These are phyloP conservation scores for Filobasidium wieringae DNA, from an alignment of 768 basidiomycete genomes.

Conservation along the genomic window DNA sequence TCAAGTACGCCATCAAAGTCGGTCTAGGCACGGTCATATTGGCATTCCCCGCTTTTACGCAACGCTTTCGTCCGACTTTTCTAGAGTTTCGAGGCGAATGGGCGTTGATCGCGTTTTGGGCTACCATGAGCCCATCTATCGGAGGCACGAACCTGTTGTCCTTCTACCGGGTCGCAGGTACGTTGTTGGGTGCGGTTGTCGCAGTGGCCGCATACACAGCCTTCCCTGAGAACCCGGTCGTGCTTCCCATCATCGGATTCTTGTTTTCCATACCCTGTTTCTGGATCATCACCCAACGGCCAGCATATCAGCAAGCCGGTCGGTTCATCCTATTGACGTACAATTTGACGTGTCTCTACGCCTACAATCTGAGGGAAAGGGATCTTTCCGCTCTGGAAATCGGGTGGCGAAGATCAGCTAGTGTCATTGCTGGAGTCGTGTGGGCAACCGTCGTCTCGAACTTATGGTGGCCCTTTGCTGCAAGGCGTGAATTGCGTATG, in stretches of 20 bases:
- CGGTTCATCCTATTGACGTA: constrained; percentile 30
- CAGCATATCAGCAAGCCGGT: constrained; percentile 25
- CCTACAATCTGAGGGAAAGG: constrained; percentile 61
- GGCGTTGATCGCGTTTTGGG: constrained; percentile 77
- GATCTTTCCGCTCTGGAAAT: constrained; percentile 56
- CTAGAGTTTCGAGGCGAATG: constrained; percentile 80
- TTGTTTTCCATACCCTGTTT: constrained; percentile 74
- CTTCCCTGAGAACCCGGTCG: constrained; percentile 61
- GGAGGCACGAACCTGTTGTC: constrained; percentile 68
- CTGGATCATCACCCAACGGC: constrained; percentile 57
- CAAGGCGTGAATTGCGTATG: constrained; percentile 70
- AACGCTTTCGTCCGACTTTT: constrained; percentile 62
- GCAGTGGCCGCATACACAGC: constrained; percentile 59
- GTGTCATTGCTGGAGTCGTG: constrained; percentile 73
- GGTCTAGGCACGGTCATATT: constrained; percentile 53
- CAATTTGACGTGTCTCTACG: constrained; percentile 66
- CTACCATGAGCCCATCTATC: constrained; percentile 30
- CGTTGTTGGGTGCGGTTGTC: constrained; percentile 67
- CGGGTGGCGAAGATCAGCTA: constrained; percentile 62
- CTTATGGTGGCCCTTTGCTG: constrained; percentile 94
- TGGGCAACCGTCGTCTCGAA: constrained; percentile 82
- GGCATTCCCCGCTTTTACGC: constrained; percentile 78
- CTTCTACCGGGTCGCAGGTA: constrained; percentile 71
- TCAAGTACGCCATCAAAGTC: constrained; percentile 78
- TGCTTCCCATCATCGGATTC: constrained; percentile 73